These are phyloP conservation scores for Nemania sp. DNA, from an alignment of 2,329 filamentous ascomycete species.

Conservation along the genomic window DNA sequence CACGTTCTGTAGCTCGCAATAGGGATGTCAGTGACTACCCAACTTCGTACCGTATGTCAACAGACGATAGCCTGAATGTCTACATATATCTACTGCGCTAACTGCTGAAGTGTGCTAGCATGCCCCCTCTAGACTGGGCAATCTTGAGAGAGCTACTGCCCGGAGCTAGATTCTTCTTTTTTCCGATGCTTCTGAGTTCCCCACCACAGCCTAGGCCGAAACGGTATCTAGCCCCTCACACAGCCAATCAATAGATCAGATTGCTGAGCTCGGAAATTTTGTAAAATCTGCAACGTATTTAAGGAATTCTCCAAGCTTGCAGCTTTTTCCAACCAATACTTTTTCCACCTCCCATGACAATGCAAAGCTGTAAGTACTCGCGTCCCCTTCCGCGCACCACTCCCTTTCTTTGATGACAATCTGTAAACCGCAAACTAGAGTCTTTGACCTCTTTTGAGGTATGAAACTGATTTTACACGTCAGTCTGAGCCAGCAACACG, in stretches of 20 bases:
- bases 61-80: too few relatives aligned
- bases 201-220: too few relatives aligned
- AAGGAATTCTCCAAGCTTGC: constrained; percentile 16
- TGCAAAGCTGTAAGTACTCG: constrained; percentile 25
- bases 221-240: neutral
- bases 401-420: constrained; percentile 68
- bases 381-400: neutral
- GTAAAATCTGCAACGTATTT: constrained; percentile 14
- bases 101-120: too few relatives aligned
- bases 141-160: too few relatives aligned
- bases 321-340: constrained; percentile 8
- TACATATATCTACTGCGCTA: too few relatives aligned
- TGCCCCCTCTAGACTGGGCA: too few relatives aligned
- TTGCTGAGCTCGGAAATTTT: constrained; percentile 23
- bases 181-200: neutral
- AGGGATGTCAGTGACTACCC: too few relatives aligned
- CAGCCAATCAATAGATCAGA: constrained; percentile 14
- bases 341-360: constrained; percentile 10
- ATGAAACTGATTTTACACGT: constrained; percentile 92
- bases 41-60: too few relatives aligned
- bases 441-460: constrained; percentile 79
- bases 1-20: too few relatives aligned
- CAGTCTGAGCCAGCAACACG: constrained; percentile 72
- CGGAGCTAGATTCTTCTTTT: constrained; percentile 13
- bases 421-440: constrained; percentile 82